A percentile compares a stretch with the other conserved stretches of the same genome.
Conservation (phyloP, 345 rosid species). For the Rhizophora mangle region DNA sequence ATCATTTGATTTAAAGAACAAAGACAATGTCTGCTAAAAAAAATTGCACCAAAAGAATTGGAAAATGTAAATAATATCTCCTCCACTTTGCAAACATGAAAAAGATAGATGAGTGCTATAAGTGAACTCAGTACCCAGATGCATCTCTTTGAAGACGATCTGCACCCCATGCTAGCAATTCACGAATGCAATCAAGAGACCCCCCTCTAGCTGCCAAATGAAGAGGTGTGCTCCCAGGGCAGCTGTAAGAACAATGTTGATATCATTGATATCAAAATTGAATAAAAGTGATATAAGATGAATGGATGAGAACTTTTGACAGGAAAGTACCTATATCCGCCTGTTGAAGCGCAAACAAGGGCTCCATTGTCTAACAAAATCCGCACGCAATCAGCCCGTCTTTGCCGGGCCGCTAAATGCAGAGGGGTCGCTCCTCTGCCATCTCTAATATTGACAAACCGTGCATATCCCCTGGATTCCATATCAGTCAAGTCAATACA, state of each 20-base stretch:
- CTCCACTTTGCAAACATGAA: background rate
- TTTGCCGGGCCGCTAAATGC: conserved; percentile 92
- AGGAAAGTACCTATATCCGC: conserved; percentile 73
- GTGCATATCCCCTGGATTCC: conserved; percentile 73
- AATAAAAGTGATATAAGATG: background rate
- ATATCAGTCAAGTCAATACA: background rate
- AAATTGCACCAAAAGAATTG: no score
- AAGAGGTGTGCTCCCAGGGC: conserved; percentile 93
- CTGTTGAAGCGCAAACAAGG: conserved; percentile 91
- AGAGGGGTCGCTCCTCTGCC: conserved; percentile 89
- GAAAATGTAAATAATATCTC: background rate
- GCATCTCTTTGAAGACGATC: conserved; percentile 94
- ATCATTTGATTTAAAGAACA: background rate
- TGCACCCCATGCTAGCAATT: conserved; percentile 94
- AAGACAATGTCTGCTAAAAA: no score
- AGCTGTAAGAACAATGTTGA: conserved; percentile 39
- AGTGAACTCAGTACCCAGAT: conserved; percentile 55
- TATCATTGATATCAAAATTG: conserved; percentile 9
- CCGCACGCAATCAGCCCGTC: conserved; percentile 81
- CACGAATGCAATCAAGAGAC: conserved; percentile 86
- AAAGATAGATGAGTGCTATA: background rate
- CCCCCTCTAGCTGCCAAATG: conserved; percentile 99
- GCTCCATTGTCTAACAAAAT: conserved; percentile 80
- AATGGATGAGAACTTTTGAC: background rate
- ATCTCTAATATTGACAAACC: conserved; percentile 94